These are phyloP conservation scores for Dactylellina haptotyla DNA, from an alignment of 2,329 filamentous ascomycete species.

Conservation along the genomic window DNA sequence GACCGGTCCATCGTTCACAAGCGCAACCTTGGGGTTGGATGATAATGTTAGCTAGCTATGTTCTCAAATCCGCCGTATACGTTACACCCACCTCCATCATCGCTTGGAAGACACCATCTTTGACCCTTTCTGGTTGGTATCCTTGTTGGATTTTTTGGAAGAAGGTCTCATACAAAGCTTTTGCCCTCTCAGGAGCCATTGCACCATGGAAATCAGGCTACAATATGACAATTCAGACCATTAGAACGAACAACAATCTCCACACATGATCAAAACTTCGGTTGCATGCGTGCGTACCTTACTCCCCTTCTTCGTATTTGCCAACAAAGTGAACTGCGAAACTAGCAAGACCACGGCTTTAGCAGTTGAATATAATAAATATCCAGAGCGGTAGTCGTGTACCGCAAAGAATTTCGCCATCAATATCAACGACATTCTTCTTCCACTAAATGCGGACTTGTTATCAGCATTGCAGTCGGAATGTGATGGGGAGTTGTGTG, in stretches of 20 bases:
- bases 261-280: background rate
- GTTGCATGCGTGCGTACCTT: slow-evolving; percentile 61
- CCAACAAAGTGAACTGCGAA: slow-evolving; percentile 94
- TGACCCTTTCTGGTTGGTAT: slow-evolving; percentile 79
- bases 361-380: slow-evolving; percentile 1
- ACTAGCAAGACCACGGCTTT: slow-evolving; percentile 67
- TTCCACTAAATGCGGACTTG: slow-evolving; percentile 86
- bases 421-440: slow-evolving; percentile 83
- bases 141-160: slow-evolving; percentile 76
- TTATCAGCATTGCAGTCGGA: slow-evolving; percentile 12
- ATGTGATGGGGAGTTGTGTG: background rate
- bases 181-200: slow-evolving; percentile 79
- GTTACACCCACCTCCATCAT: slow-evolving; percentile 87
- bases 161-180: slow-evolving; percentile 84
- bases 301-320: slow-evolving; percentile 91
- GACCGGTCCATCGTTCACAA: slow-evolving; percentile 51
- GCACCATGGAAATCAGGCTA: slow-evolving; percentile 93
- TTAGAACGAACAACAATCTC: background rate
- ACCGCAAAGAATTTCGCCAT: slow-evolving; percentile 95
- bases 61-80: background rate
- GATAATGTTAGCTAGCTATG: background rate
- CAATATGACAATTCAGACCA: background rate
- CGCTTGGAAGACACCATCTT: slow-evolving; percentile 96
- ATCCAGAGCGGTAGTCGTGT: slow-evolving; percentile 10
- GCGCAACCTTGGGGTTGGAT: slow-evolving; percentile 27